Conservation (phyloP, 192 early-diverging fungal genomes). For the Podila clonocystis region DNA sequence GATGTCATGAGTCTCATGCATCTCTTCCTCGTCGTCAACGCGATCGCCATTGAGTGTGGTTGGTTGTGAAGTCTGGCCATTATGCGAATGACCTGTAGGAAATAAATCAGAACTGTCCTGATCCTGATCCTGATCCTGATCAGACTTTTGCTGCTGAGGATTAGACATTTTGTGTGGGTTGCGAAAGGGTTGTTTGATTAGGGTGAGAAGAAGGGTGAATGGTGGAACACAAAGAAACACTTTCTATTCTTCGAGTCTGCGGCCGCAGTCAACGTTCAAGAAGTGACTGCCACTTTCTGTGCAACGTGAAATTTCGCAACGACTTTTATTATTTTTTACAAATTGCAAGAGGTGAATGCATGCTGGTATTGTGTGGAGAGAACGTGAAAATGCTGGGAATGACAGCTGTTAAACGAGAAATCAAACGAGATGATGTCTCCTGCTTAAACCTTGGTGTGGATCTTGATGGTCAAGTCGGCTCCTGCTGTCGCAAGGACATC, state of each 20-base stretch:
- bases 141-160: background rate
- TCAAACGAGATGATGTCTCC: background rate
- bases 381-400: too few species aligned
- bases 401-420: background rate
- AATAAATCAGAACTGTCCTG: background rate
- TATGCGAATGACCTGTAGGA: background rate
- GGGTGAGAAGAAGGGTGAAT: background rate
- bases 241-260: background rate
- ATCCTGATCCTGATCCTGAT: background rate
- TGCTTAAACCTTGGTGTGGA: conserved; percentile 47
- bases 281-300: too few species aligned
- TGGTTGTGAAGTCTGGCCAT: background rate
- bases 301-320: too few species aligned
- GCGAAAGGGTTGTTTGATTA: background rate
- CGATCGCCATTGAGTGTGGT: too few species aligned
- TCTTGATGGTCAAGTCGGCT: conserved; percentile 70
- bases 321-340: too few species aligned
- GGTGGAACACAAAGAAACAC: background rate
- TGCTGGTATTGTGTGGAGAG: too few species aligned
- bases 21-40: background rate
- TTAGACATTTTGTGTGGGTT: background rate
- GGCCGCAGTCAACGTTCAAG: background rate
- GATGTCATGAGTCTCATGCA: background rate
- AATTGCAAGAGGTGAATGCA: too few species aligned
- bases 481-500: conserved; percentile 65